phyloP scores from a whole-genome alignment of 257 asterid species.

The Nemophila menziesii region DNA sequence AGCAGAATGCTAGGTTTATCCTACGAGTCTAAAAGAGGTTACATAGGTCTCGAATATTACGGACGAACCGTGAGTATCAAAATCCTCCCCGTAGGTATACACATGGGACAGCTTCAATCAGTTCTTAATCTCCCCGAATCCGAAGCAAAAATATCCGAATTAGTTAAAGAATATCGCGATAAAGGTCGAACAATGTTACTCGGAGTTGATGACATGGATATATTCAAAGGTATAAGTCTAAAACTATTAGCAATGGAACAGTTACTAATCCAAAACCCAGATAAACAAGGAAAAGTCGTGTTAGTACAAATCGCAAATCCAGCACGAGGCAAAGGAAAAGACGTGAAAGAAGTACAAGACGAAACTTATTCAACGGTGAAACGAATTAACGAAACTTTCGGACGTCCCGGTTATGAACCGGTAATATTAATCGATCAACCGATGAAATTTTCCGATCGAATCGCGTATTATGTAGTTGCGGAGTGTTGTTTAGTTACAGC shows the following conservation, averaged over 20 bases:
- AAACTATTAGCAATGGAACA: constrained; percentile 84
- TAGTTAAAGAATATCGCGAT: constrained; percentile 36
- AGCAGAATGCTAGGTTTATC: constrained; percentile 79
- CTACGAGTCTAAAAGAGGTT: constrained; percentile 82
- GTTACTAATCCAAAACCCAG: constrained; percentile 60
- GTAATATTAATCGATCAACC: constrained; percentile 63
- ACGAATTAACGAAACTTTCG: constrained; percentile 57
- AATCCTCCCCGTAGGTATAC: constrained; percentile 88
- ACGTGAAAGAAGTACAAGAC: constrained; percentile 75
- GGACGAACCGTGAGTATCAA: constrained; percentile 85
- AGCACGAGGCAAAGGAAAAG: constrained; percentile 76
- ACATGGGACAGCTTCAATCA: constrained; percentile 78
- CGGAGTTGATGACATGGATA: constrained; percentile 90
- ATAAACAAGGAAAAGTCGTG: constrained; percentile 81
- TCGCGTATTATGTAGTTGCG: constrained; percentile 70
- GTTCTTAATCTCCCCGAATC: constrained; percentile 56
- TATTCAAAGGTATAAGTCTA: constrained; percentile 75
- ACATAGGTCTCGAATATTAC: constrained; percentile 79
- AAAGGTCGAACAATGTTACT: constrained; percentile 62
- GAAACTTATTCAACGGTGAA: constrained; percentile 59
- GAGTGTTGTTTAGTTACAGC: constrained; percentile 90
- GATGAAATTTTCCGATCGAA: constrained; percentile 55
- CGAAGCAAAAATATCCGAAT: constrained; percentile 50
- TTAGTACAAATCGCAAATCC: constrained; percentile 88
- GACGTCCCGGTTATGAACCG: constrained; percentile 69